Evolutionary conservation across 345 rosid genomes (phyloP), one percentile per base, ranked within the genome.

Genomic region (Combretum micranthum): DNA sequence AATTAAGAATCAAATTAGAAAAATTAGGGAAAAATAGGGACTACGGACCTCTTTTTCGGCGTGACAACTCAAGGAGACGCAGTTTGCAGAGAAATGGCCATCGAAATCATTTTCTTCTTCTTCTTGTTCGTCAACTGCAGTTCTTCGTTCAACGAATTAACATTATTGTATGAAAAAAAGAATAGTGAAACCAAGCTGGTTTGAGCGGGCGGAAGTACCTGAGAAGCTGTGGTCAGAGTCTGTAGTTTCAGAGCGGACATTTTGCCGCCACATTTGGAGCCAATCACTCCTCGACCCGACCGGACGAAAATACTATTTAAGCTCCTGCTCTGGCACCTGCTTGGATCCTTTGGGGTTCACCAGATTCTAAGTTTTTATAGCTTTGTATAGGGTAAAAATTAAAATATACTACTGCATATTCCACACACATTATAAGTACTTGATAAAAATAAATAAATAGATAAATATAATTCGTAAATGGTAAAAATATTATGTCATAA

Each of bases 141-240:
- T 4, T 11, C 52, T 20, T n/a, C 56, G 17, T 0, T 25, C 14
- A 8, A 48, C n/a, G 17, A 3, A n/a, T 20, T 42, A 25, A 1
- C 16, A 46, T 0, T 25, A 22, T 17, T 21, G 43, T 7, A 0
- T 1, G n/a, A n/a, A n/a, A n/a, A 45, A 11, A 57, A 50, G 39
- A 39, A 47, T 4, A 65, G 47, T 58, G 39, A 32, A 46, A 50
- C 25, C 21, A 32, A 23, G 20, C 22, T 37, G 56, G 47, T 2
- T n/a, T 26, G 12, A 44, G 16, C 9, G 51, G 21, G 20, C 16
- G 25, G 49, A 37, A n/a, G 69, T 78, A 83, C 94, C 96, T 8
- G 94, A 86, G 60, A 88, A 67, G 75, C 88, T 88, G 67, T 70
- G 85, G 65, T 80, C 91, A 32, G 87, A 82, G 70, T 76, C 87